A percentile compares a stretch with the other conserved stretches of the same genome.
Conservation (phyloP, 176 grass and related monocot genomes). For the Aegilops tauschii region DNA sequence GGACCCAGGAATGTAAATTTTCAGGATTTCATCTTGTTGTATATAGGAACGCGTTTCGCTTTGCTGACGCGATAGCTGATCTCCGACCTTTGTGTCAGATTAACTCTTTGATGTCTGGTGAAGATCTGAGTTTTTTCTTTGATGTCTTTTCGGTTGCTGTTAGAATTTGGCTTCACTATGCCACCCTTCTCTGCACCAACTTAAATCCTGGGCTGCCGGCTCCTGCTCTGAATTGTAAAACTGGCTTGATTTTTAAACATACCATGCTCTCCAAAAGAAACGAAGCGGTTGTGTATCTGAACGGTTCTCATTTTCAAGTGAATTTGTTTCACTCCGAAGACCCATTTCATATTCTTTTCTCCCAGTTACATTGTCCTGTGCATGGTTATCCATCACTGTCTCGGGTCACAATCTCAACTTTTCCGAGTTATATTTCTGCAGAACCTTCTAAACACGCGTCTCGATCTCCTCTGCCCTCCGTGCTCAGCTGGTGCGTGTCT, state of each 20-base stretch:
- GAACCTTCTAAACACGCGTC: constrained; percentile 3
- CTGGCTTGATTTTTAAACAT: not conserved
- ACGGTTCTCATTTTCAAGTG: not conserved
- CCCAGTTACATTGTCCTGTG: not conserved
- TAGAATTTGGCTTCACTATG: constrained; percentile 12
- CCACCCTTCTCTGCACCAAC: not conserved
- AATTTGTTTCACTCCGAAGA: not conserved
- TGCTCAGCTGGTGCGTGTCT: not conserved
- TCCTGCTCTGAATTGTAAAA: not conserved
- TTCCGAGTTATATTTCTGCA: not conserved
- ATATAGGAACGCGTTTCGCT: constrained; percentile 41
- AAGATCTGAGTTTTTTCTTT: constrained; percentile 14
- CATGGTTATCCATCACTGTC: not conserved
- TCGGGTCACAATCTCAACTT: not conserved
- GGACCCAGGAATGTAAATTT: constrained; percentile 70
- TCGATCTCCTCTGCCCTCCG: not conserved
- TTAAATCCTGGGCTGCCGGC: not conserved
- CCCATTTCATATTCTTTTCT: not conserved
- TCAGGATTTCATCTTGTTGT: constrained; percentile 47
- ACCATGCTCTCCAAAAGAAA: not conserved
- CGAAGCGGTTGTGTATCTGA: not conserved
- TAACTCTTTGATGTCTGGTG: constrained; percentile 19
- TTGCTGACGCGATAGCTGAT: constrained; percentile 18
- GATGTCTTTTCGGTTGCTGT: not conserved
- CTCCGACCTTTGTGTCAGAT: constrained; percentile 17